phyloP scores from a whole-genome alignment of 352 stramenopile species.

The Phytophthora boehmeriae region DNA sequence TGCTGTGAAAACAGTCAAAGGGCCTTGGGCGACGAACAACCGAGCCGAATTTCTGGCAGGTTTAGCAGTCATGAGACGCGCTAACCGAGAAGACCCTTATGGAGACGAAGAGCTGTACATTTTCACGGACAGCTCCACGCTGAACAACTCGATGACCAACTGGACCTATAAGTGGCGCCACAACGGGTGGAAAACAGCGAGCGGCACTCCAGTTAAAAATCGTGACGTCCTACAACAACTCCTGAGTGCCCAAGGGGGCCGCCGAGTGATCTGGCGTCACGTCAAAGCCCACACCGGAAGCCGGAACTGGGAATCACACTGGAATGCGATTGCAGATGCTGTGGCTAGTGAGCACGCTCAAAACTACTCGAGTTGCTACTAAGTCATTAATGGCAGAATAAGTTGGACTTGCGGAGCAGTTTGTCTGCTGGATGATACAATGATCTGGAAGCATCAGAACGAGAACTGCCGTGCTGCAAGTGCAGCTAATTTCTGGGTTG shows the following conservation, averaged over 20 bases:
- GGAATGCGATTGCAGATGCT: slow-evolving; percentile 53
- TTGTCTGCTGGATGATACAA: no score
- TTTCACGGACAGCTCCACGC: slow-evolving; percentile 58
- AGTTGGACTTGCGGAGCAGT: no score
- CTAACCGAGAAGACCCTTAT: slow-evolving; percentile 45
- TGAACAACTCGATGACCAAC: slow-evolving; percentile 67
- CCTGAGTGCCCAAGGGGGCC: slow-evolving; percentile 27
- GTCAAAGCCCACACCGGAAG: slow-evolving; percentile 52
- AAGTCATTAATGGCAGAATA: no score
- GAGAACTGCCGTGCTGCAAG: no score
- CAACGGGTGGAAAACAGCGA: slow-evolving; percentile 53
- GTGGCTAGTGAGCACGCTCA: slow-evolving; percentile 21
- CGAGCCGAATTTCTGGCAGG: slow-evolving; percentile 44
- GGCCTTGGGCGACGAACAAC: slow-evolving; percentile 30
- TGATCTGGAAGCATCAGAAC: no score
- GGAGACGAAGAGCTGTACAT: slow-evolving; percentile 44
- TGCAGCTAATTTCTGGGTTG: no score
- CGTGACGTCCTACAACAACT: slow-evolving; percentile 55
- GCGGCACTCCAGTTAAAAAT: slow-evolving; percentile 49
- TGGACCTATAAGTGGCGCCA: slow-evolving; percentile 53
- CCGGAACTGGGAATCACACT: slow-evolving; percentile 56
- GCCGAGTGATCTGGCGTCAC: slow-evolving; percentile 56
- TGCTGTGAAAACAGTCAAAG: not conserved
- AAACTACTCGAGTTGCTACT: not conserved
- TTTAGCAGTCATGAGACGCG: slow-evolving; percentile 51